These are phyloP conservation scores for Eucalyptus paniculata DNA, from an alignment of 345 rosid genomes.

Conservation along the genomic window DNA sequence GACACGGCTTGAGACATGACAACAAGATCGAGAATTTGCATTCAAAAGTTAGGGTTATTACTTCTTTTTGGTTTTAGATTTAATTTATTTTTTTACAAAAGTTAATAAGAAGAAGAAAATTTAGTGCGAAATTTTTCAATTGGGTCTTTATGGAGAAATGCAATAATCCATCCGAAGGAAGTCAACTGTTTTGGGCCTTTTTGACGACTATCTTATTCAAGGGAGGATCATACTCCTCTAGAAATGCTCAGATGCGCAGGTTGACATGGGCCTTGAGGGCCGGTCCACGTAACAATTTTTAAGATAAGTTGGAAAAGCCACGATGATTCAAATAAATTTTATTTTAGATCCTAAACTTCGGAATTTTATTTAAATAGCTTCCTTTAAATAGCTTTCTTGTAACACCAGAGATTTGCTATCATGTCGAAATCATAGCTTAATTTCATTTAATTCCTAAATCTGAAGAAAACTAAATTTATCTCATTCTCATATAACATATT, in stretches of 20 bases:
- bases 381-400: too few species aligned
- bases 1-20: background rate
- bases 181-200: background rate
- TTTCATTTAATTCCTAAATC: background rate
- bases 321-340: background rate
- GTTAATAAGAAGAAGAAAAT: fast-evolving
- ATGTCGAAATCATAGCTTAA: background rate
- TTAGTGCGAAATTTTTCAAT: background rate
- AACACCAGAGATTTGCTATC: background rate
- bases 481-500: fast-evolving
- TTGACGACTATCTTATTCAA: background rate
- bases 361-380: too few species aligned
- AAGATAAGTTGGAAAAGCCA: background rate
- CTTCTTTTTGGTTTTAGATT: background rate
- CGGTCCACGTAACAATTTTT: background rate
- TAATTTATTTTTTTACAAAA: background rate
- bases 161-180: background rate
- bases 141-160: background rate
- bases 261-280: background rate
- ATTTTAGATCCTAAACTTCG: background rate
- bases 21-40: fast-evolving
- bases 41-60: background rate
- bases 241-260: fast-evolving
- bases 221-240: background rate
- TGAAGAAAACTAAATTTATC: background rate